phyloP scores from a whole-genome alignment of 257 asterid genomes.

The Jacaranda mimosifolia region DNA sequence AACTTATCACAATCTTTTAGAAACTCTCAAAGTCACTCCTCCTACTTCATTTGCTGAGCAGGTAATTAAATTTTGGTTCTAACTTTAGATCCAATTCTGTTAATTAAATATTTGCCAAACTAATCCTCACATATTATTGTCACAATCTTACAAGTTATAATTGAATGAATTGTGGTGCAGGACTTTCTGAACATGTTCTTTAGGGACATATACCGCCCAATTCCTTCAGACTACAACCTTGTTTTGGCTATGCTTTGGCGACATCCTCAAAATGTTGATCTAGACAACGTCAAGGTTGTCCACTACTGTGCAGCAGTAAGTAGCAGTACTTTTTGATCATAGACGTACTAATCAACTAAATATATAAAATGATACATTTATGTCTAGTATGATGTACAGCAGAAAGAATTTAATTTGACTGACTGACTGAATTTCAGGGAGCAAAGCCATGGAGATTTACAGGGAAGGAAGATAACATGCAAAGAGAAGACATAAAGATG shows the following conservation, averaged over 20 bases:
- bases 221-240: slow-evolving; percentile 41
- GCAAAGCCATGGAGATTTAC: slow-evolving; percentile 46
- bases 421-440: not conserved
- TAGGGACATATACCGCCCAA: slow-evolving; percentile 36
- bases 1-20: slow-evolving; percentile 35
- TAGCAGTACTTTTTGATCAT: not conserved
- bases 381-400: no score
- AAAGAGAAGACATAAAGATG: slow-evolving; percentile 42
- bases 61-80: slow-evolving; percentile 1
- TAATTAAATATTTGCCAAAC: no score
- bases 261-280: slow-evolving; percentile 45
- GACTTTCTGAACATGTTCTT: slow-evolving; percentile 46
- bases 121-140: not conserved
- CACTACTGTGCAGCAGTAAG: slow-evolving; percentile 44
- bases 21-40: slow-evolving; percentile 34
- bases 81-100: no score
- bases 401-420: no score
- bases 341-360: no score
- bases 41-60: slow-evolving; percentile 44
- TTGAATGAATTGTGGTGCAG: slow-evolving; percentile 20
- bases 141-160: no score
- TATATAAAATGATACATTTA: no score
- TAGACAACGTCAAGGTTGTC: slow-evolving; percentile 40
- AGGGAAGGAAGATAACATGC: slow-evolving; percentile 37
- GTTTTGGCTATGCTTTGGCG: slow-evolving; percentile 49